A percentile compares a stretch with the other conserved stretches of the same genome.
Evolutionary conservation across 75 land plant genomes (phyloP).

Genomic region (Cunninghamia lanceolata): DNA sequence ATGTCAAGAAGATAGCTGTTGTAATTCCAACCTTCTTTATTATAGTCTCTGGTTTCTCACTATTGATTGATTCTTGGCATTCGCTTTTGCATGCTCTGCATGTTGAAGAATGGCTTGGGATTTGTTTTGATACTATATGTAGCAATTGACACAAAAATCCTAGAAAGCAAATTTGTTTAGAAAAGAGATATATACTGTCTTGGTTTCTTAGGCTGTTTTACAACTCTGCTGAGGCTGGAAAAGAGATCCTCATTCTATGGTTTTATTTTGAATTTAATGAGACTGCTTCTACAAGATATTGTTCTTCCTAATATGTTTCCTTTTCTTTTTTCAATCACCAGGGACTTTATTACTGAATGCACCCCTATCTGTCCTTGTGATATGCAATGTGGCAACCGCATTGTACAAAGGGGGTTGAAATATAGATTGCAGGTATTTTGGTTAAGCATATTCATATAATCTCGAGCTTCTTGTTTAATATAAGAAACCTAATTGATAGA

Average conservation of each 20-base stretch:
- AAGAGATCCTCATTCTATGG: not conserved
- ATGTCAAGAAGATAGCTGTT: too few relatives aligned
- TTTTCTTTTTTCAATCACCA: not conserved
- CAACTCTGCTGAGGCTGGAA: not conserved
- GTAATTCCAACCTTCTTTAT: too few relatives aligned
- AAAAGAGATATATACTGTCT: not conserved
- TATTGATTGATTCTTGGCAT: too few relatives aligned
- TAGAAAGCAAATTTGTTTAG: not conserved
- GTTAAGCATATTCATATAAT: not conserved
- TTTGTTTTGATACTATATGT: not conserved
- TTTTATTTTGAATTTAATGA: not conserved
- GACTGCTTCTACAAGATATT: not conserved
- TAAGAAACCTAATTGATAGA: not conserved
- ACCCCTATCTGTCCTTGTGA: slow-evolving; percentile 34
- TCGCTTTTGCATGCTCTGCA: too few relatives aligned
- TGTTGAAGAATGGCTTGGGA: too few relatives aligned
- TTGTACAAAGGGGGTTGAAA: slow-evolving; percentile 46
- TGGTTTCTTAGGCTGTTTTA: not conserved
- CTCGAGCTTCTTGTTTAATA: not conserved
- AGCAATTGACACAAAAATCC: not conserved
- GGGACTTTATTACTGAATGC: slow-evolving; percentile 48
- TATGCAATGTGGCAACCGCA: slow-evolving; percentile 44
- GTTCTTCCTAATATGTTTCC: not conserved
- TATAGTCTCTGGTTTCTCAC: too few relatives aligned
- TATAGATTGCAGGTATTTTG: slow-evolving; percentile 32